Evolutionary conservation across 2,329 filamentous ascomycete genomes (phyloP).

Genomic region (Colletotrichum sp.): DNA sequence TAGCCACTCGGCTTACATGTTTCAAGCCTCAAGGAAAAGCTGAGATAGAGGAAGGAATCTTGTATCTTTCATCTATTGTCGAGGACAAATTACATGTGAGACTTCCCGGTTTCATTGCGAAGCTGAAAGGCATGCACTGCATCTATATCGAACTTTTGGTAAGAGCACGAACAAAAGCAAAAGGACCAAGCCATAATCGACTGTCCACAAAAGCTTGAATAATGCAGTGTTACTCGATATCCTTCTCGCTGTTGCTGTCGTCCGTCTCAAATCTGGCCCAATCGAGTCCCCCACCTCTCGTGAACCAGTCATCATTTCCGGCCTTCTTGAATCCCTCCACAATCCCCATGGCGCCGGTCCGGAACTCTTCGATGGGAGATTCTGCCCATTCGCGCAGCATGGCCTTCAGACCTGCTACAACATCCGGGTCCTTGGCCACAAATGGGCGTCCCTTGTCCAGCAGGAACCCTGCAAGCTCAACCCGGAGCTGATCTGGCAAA

Average conservation of each 20-base stretch:
- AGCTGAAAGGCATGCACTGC: background rate
- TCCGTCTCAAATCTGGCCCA: background rate
- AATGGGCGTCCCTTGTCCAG: background rate
- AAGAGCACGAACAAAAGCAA: background rate
- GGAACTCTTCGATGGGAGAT: background rate
- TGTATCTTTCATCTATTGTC: background rate
- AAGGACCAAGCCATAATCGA: background rate
- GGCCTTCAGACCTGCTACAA: background rate
- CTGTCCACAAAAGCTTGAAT: background rate
- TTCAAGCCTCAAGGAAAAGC: background rate
- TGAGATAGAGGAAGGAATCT: background rate
- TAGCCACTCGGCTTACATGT: background rate
- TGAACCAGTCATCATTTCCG: background rate
- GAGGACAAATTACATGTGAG: background rate
- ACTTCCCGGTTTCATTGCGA: fast-evolving
- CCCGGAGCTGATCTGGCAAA: background rate
- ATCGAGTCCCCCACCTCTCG: background rate
- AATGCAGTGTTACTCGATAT: background rate
- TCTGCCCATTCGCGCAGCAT: background rate
- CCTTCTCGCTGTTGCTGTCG: background rate
- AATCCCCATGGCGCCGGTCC: background rate
- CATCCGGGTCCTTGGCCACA: background rate
- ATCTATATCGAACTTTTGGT: fast-evolving
- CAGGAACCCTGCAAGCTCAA: background rate
- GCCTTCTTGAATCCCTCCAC: background rate